Percentiles rank a stretch among this genome's conserved stretches.
Evolutionary conservation across 2,329 filamentous ascomycete species (phyloP).

Genomic region (Neocucurbitaria cava): DNA sequence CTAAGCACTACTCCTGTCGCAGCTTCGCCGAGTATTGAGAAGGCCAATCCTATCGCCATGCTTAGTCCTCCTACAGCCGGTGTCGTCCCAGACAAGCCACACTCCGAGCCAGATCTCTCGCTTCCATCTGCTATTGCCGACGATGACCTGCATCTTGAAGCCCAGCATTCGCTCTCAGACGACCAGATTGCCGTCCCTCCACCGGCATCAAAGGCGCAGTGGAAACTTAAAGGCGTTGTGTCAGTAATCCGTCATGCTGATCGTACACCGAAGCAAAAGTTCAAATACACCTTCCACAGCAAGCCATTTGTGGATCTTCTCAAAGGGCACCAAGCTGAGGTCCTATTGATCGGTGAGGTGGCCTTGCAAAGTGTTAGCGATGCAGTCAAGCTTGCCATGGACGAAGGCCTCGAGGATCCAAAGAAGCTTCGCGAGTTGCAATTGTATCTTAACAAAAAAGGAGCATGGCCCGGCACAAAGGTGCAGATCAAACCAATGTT

Average conservation of each 20-base stretch:
- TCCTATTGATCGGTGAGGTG: slow-evolving; percentile 89
- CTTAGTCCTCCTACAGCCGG: slow-evolving; percentile 23
- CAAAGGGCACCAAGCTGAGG: slow-evolving; percentile 95
- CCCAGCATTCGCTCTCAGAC: slow-evolving; percentile 38
- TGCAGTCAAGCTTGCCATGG: slow-evolving; percentile 82
- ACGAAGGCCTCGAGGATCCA: slow-evolving; percentile 80
- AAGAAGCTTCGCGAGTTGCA: slow-evolving; percentile 85
- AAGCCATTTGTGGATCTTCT: slow-evolving; percentile 94
- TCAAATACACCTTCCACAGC: slow-evolving; percentile 98
- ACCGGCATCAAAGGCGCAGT: slow-evolving; percentile 81
- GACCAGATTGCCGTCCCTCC: slow-evolving; percentile 52
- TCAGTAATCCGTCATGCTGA: slow-evolving; percentile 96
- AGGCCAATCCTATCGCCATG: slow-evolving; percentile 30
- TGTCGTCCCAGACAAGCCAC: slow-evolving; percentile 22
- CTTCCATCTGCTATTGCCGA: slow-evolving; percentile 36
- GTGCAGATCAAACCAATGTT: slow-evolving; percentile 99
- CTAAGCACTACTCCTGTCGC: slow-evolving; percentile 51
- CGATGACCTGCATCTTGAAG: slow-evolving; percentile 28
- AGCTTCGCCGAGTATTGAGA: slow-evolving; percentile 54
- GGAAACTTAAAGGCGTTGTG: slow-evolving; percentile 98
- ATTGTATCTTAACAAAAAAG: slow-evolving; percentile 90
- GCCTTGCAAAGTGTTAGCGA: slow-evolving; percentile 87
- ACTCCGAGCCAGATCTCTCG: slow-evolving; percentile 43
- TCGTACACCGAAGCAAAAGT: slow-evolving; percentile 97
- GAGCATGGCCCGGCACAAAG: slow-evolving; percentile 92